Base-by-base conservation (phyloP, 2,329 filamentous ascomycete species). In the Hypoxylon sp. region DNA sequence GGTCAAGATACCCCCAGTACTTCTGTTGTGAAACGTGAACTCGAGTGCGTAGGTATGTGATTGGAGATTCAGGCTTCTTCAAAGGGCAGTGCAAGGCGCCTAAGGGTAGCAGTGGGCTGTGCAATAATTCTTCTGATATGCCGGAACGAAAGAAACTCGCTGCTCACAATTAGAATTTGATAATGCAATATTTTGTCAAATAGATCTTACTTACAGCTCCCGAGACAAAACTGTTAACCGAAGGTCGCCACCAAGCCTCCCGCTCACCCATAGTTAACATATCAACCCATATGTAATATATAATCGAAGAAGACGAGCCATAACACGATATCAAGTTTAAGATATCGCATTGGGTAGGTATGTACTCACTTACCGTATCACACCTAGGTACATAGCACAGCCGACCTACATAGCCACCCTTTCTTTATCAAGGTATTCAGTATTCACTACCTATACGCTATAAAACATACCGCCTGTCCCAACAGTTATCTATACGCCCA, bases 401-500 rank as follows among this genome's bases (percentile, higher is more conserved):
- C 26, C 33, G 33, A 50, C 31, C 24, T 42, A 50, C 31, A 19
- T 42, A 5, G 26, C 47, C 33, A 55, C 61, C 50, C 48, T 46
- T 63, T 63, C 46, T 48, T 58, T 50, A 31, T 54, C 8, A 44
- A 44, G 39, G 17, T 44, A 44, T 44, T 44, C 39, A 44, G 17
- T 44, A 44, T 44, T 44, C 39, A 44, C 39, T 44, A 44, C 39
- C 39, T 44, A 44, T 22, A 4, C 58, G 57, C 54, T 65, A 65
- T 63, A 50, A 39, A 67, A 60, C 62, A 62, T 65, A 33, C 62
- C 48, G 19, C 51, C 50, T 50, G 50, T 35, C 48, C 11, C 55
- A 57, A 39, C 42, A 58, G 46, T 70, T 70, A 53, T 63, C 47
- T 63, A 65, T 65, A 35, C 52, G 48, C 56, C 54, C 33, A 26